phyloP scores from a whole-genome alignment of 1,139 yeast genomes.

The Pichia sp. region DNA sequence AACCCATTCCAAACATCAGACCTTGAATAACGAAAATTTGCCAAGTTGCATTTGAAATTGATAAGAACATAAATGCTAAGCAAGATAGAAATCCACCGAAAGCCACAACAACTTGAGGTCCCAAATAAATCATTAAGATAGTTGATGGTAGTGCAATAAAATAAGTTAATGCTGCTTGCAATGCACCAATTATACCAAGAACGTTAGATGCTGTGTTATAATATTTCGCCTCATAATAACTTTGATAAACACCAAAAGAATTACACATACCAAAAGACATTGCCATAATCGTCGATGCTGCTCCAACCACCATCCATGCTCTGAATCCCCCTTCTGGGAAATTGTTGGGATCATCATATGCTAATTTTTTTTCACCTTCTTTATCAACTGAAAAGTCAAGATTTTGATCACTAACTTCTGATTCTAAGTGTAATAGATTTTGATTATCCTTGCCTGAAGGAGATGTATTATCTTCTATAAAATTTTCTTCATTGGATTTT shows the following conservation, averaged over 20 bases:
- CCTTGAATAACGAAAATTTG: conserved; percentile 48
- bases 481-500: too few relatives aligned
- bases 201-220: conserved; percentile 23
- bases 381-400: background rate
- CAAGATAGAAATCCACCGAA: conserved; percentile 41
- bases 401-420: conserved; percentile 14
- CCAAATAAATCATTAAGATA: conserved; percentile 34
- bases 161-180: conserved; percentile 29
- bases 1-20: conserved; percentile 42
- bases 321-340: conserved; percentile 12
- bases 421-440: too few relatives aligned
- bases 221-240: conserved; percentile 34
- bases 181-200: conserved; percentile 28
- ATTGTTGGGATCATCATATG: background rate
- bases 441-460: too few relatives aligned
- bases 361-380: background rate
- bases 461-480: too few relatives aligned
- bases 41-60: conserved; percentile 40
- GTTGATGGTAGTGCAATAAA: conserved; percentile 39
- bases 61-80: conserved; percentile 37
- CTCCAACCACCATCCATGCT: conserved; percentile 20
- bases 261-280: conserved; percentile 51
- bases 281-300: conserved; percentile 32
- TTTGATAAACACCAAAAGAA: conserved; percentile 48
- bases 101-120: conserved; percentile 34